These are phyloP conservation scores for Solanum pennellii DNA, from an alignment of 257 asterid species.

Conservation along the genomic window DNA sequence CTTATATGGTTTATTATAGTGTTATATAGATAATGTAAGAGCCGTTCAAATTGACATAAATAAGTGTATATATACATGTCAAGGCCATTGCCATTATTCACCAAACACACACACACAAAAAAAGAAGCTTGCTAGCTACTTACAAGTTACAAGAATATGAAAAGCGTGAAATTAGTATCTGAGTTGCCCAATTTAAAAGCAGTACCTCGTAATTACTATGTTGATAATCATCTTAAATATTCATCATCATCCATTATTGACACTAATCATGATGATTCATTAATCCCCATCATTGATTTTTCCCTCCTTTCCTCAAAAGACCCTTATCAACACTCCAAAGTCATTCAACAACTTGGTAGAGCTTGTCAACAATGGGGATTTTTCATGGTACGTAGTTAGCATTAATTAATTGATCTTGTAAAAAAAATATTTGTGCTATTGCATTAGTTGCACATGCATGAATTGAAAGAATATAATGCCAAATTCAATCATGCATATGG, in stretches of 20 bases:
- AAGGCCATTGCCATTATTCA: not conserved
- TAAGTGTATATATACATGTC: not conserved
- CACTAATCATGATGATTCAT: slow-evolving; percentile 5
- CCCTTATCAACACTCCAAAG: slow-evolving; percentile 22
- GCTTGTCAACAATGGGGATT: slow-evolving; percentile 65
- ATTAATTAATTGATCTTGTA: too few relatives aligned
- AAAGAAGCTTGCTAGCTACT: not conserved
- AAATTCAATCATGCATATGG: not conserved
- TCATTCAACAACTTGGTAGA: slow-evolving; percentile 23
- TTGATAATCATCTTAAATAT: slow-evolving; percentile 7
- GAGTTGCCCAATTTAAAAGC: not conserved
- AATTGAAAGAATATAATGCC: not conserved
- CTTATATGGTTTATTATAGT: not conserved
- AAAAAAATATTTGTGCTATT: too few relatives aligned
- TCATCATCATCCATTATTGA: slow-evolving; percentile 10
- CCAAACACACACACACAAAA: not conserved
- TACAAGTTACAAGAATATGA: not conserved
- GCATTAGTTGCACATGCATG: not conserved
- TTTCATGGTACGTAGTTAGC: slow-evolving; percentile 33
- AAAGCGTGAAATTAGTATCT: not conserved
- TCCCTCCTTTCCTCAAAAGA: slow-evolving; percentile 27
- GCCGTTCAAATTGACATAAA: not conserved
- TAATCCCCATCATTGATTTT: slow-evolving; percentile 37
- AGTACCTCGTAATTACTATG: slow-evolving; percentile 34
- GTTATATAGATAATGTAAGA: too few relatives aligned